Evolutionary conservation across 2,329 filamentous ascomycete species (phyloP).

Genomic region (Neurospora sp.): DNA sequence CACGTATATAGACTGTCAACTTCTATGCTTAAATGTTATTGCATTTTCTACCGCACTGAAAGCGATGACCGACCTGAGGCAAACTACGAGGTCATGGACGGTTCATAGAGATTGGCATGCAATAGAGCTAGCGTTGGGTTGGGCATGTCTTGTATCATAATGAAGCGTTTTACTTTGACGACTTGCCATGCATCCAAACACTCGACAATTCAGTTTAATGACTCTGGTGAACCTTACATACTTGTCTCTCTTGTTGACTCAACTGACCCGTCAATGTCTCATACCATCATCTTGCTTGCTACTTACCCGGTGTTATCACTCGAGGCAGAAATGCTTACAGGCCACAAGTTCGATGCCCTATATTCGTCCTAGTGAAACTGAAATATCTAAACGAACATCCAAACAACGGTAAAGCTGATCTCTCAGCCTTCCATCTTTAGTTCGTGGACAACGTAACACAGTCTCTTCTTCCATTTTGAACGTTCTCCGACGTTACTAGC

Average conservation of each 20-base stretch:
- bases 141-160: neutral
- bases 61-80: neutral
- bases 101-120: slow-evolving; percentile 8
- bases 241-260: neutral
- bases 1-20: slow-evolving; percentile 19
- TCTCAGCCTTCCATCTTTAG: no score
- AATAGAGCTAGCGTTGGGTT: neutral
- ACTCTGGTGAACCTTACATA: neutral
- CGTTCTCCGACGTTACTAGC: no score
- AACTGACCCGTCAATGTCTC: no score
- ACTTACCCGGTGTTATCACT: neutral
- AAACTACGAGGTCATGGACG: neutral
- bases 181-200: neutral
- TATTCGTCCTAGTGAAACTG: no score
- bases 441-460: no score
- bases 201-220: neutral
- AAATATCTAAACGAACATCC: no score
- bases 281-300: neutral
- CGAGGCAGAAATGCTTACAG: neutral
- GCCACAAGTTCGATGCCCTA: neutral
- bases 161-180: neutral
- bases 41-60: neutral
- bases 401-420: no score
- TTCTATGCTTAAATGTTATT: slow-evolving; percentile 28
- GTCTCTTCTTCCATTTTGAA: no score